Conservation (phyloP, 1,139 yeast genomes). For the Kazachstania sp. region DNA sequence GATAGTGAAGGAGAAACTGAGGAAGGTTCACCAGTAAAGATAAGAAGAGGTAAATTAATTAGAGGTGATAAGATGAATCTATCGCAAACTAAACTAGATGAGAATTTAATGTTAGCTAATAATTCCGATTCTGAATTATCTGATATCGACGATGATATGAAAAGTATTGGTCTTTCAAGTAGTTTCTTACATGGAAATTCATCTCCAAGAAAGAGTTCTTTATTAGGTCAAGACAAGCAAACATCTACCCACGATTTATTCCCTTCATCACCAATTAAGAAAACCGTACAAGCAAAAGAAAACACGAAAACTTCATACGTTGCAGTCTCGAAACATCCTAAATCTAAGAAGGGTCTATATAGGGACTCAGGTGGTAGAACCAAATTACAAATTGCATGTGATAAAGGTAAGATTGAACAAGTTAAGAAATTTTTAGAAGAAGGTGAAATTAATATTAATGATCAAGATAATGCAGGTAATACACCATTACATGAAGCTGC, state of each 20-base stretch:
- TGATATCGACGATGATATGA: conserved; percentile 25
- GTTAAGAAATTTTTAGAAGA: conserved; percentile 47
- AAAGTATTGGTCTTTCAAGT: conserved; percentile 18
- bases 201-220: conserved; percentile 12
- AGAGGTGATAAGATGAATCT: conserved; percentile 30
- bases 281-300: not conserved
- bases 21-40: conserved; percentile 38
- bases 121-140: conserved; percentile 29
- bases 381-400: conserved; percentile 71
- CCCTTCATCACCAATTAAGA: conserved; percentile 22
- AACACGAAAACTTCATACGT: conserved; percentile 8
- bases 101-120: conserved; percentile 4
- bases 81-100: not conserved
- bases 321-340: conserved; percentile 12
- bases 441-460: conserved; percentile 70
- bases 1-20: conserved; percentile 41
- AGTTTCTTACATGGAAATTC: conserved; percentile 24
- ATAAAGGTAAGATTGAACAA: conserved; percentile 60
- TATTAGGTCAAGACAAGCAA: not conserved
- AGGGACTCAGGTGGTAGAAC: conserved; percentile 84
- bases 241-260: conserved; percentile 6
- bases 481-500: conserved; percentile 92
- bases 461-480: conserved; percentile 85
- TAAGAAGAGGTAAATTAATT: conserved; percentile 35
- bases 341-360: conserved; percentile 41